These are phyloP conservation scores for Calycina marina DNA, from an alignment of 2,329 filamentous ascomycete species.

Conservation along the genomic window DNA sequence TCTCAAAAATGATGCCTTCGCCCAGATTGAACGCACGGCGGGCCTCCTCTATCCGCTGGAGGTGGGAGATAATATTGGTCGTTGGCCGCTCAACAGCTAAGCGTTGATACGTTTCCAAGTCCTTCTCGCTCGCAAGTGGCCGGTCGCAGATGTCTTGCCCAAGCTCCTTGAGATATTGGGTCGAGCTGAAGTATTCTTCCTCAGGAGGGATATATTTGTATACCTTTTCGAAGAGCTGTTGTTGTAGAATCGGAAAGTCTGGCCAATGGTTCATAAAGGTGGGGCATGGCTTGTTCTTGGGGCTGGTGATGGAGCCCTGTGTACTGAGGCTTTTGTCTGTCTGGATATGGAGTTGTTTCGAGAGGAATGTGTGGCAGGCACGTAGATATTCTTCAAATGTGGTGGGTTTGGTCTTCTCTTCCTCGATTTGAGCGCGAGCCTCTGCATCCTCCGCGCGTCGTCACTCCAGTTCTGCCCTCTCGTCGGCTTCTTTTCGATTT, in stretches of 20 bases:
- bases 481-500: too few species aligned
- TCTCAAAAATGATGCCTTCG: slow-evolving; percentile 14
- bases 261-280: slow-evolving; percentile 12
- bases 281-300: slow-evolving; percentile 13
- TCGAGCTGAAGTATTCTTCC: slow-evolving; percentile 11
- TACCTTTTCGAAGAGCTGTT: slow-evolving; percentile 11
- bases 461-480: too few species aligned
- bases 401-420: too few species aligned
- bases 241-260: slow-evolving; percentile 10
- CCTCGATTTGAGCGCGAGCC: slow-evolving; percentile 3
- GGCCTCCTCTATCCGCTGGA: slow-evolving; percentile 18
- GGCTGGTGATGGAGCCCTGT: slow-evolving; percentile 13
- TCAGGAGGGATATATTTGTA: slow-evolving; percentile 11
- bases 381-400: too few species aligned
- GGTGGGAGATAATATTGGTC: slow-evolving; percentile 17
- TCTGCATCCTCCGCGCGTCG: slow-evolving; percentile 1
- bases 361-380: too few species aligned
- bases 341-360: too few species aligned
- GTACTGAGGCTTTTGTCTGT: slow-evolving; percentile 15
- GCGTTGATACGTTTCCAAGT: slow-evolving; percentile 20
- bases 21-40: slow-evolving; percentile 14
- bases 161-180: slow-evolving; percentile 13
- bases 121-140: slow-evolving; percentile 19
- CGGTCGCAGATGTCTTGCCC: slow-evolving; percentile 10
- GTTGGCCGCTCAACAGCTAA: slow-evolving; percentile 19